These are phyloP conservation scores for Amniculicola lignicola DNA, from an alignment of 495 filamentous ascomycete species.

Conservation along the genomic window DNA sequence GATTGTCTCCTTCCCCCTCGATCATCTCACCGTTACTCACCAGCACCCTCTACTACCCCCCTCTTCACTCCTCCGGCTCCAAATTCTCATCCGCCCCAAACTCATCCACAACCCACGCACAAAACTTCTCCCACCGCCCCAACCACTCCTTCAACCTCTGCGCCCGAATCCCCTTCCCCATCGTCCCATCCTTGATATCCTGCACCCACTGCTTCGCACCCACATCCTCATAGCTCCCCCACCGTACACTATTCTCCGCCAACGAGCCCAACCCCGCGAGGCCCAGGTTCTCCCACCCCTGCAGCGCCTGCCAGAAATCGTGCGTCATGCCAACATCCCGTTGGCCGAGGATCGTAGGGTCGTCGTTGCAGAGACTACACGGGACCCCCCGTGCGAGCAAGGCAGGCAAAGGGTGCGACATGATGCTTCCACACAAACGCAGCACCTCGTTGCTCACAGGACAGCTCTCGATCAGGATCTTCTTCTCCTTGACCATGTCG, in stretches of 20 bases:
- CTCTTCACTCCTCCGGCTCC: conserved; percentile 26
- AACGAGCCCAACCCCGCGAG: conserved; percentile 76
- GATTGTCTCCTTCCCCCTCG: too few relatives aligned
- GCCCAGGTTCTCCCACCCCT: conserved; percentile 81
- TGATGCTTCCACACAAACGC: conserved; percentile 69
- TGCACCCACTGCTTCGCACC: conserved; percentile 61
- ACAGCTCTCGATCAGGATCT: conserved; percentile 82
- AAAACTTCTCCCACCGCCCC: conserved; percentile 82
- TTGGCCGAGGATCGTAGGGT: conserved; percentile 77
- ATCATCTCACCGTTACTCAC: too few relatives aligned
- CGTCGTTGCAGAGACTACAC: conserved; percentile 76
- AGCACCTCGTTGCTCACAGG: conserved; percentile 83
- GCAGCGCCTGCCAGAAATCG: conserved; percentile 89
- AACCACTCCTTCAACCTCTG: conserved; percentile 72
- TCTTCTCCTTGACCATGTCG: conserved; percentile 80
- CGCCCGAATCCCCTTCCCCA: conserved; percentile 71
- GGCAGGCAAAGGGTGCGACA: conserved; percentile 77
- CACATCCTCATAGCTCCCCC: conserved; percentile 84
- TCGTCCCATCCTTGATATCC: conserved; percentile 67
- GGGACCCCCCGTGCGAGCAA: conserved; percentile 80
- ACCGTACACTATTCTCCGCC: conserved; percentile 87
- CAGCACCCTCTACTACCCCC: too few relatives aligned
- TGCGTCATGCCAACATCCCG: conserved; percentile 68
- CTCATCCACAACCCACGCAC: conserved; percentile 81
- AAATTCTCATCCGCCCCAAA: conserved; percentile 53